phyloP scores from a whole-genome alignment of 140 eudicot species.

The Oenanthe javanica region DNA sequence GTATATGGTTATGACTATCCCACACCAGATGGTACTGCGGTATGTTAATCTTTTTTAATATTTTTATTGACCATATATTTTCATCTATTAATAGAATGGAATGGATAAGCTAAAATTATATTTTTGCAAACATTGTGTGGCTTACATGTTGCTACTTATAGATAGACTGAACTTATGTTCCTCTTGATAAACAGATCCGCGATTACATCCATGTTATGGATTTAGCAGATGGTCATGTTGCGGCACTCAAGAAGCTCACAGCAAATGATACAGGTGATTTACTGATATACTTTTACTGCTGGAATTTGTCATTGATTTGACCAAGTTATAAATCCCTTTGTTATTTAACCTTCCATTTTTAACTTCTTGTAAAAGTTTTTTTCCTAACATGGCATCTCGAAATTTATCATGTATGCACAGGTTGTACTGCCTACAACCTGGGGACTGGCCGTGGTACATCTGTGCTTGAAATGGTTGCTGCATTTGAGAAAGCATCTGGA shows the following conservation, averaged over 20 bases:
- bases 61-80: background rate
- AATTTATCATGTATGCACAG: constrained; percentile 19
- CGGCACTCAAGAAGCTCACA: constrained; percentile 70
- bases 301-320: constrained; percentile 1
- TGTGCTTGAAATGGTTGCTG: constrained; percentile 94
- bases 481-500: constrained; percentile 88
- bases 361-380: background rate
- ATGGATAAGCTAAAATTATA: background rate
- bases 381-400: background rate
- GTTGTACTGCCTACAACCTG: constrained; percentile 80
- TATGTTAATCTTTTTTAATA: constrained; percentile 16
- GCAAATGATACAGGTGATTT: constrained; percentile 56
- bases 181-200: constrained; percentile 39
- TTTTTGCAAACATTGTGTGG: background rate
- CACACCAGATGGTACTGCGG: constrained; percentile 89
- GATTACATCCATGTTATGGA: constrained; percentile 99
- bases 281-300: background rate
- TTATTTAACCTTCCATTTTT: background rate
- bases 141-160: background rate
- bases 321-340: background rate
- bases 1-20: constrained; percentile 96
- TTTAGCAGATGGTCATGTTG: constrained; percentile 95
- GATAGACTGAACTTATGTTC: background rate
- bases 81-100: background rate
- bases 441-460: constrained; percentile 92